Percentiles rank a stretch among this genome's conserved stretches.
Conservation (phyloP, 1,284 basidiomycete species). For the Rhodotorula sp. region DNA sequence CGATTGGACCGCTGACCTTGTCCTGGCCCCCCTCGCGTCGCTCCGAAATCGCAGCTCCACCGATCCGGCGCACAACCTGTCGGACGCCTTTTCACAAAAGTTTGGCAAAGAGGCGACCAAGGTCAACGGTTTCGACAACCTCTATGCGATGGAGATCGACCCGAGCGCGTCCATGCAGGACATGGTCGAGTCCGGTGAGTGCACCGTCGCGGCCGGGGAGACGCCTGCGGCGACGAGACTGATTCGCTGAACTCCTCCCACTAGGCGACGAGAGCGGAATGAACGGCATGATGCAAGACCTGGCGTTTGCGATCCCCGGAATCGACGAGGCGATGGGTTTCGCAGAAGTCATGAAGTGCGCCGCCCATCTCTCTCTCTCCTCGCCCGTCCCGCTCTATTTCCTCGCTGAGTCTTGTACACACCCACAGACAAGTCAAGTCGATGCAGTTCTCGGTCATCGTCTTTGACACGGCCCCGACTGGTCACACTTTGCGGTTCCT, state of each 20-base stretch:
- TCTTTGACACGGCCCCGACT: constrained; percentile 98
- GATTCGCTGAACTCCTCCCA: constrained; percentile 45
- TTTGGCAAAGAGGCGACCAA: constrained; percentile 99
- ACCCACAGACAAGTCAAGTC: constrained; percentile 86
- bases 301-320: constrained; percentile 97
- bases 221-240: not conserved
- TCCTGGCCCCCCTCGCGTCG: not conserved
- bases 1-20: too few relatives aligned
- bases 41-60: constrained; percentile 66
- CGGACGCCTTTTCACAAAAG: constrained; percentile 98
- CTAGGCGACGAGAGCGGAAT: constrained; percentile 84
- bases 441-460: constrained; percentile 99
- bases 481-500: constrained; percentile 98
- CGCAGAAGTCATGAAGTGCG: constrained; percentile 96
- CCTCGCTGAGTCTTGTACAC: not conserved
- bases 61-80: constrained; percentile 97
- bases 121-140: constrained; percentile 96
- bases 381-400: not conserved
- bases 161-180: constrained; percentile 95
- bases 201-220: not conserved
- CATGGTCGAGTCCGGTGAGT: constrained; percentile 94
- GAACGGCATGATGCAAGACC: constrained; percentile 99
- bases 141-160: constrained; percentile 99
- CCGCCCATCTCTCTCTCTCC: constrained; percentile 19
- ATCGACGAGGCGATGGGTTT: constrained; percentile 99